A percentile compares a stretch with the other conserved stretches of the same genome.
phyloP scores from a whole-genome alignment of 306 rosid genomes.

The Pterocarpus santalinus region DNA sequence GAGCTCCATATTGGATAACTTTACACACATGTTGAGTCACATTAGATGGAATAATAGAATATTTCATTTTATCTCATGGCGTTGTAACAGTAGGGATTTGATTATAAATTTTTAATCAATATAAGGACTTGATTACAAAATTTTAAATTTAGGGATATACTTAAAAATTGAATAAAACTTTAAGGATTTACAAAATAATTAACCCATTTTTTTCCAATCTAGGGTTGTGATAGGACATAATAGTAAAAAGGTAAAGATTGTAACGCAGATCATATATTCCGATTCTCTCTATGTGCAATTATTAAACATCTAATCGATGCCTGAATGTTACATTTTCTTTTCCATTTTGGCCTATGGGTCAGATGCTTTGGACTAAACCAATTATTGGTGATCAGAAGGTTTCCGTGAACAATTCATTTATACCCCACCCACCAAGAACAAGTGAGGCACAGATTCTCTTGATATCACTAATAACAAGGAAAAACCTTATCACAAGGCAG shows the following conservation, averaged over 20 bases:
- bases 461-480: conserved; percentile 10
- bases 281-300: conserved; percentile 27
- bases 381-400: not conserved
- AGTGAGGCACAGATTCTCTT: not conserved
- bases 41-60: too few relatives aligned
- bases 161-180: too few relatives aligned
- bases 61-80: too few relatives aligned
- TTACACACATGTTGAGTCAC: too few relatives aligned
- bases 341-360: not conserved
- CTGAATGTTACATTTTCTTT: not conserved
- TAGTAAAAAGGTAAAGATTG: not conserved
- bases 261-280: conserved; percentile 13
- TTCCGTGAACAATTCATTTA: conserved; percentile 16
- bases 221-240: not conserved
- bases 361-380: conserved; percentile 32
- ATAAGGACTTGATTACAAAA: too few relatives aligned
- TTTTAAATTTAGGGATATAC: too few relatives aligned
- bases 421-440: conserved; percentile 2
- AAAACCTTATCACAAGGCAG: not conserved
- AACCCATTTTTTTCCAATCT: not conserved
- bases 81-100: too few relatives aligned
- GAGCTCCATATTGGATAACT: too few relatives aligned
- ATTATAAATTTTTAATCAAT: too few relatives aligned
- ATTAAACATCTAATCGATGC: not conserved
- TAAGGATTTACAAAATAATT: too few relatives aligned